Percentiles rank a stretch among this genome's conserved stretches.
These are phyloP conservation scores for Batrachochytrium dendrobatidis DNA, from an alignment of 371 early-diverging fungal species.

Conservation along the genomic window DNA sequence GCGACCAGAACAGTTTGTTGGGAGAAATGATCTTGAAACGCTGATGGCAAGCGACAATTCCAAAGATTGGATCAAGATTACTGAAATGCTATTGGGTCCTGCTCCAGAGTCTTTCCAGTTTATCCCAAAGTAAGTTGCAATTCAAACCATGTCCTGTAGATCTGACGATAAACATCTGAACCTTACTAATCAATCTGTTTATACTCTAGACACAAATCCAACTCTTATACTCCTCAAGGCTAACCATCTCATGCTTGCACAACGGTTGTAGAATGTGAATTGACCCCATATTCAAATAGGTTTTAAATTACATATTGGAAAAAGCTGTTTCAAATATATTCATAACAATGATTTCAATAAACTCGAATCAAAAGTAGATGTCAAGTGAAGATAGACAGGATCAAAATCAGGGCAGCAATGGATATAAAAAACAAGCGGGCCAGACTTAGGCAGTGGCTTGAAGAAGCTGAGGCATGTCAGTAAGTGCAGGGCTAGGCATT, in stretches of 20 bases:
- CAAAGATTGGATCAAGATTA: constrained; percentile 85
- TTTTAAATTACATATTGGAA: no score
- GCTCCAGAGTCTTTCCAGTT: constrained; percentile 81
- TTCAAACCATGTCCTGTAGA: background rate
- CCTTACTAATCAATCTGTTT: background rate
- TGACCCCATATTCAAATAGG: no score
- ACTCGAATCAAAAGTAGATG: no score
- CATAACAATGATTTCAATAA: no score
- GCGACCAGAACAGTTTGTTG: constrained; percentile 77
- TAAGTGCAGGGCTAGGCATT: background rate
- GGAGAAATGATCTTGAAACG: constrained; percentile 90
- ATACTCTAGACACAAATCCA: constrained; percentile 73
- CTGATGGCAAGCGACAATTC: constrained; percentile 78
- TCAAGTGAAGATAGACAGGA: no score
- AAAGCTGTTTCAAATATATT: no score
- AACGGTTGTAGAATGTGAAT: background rate
- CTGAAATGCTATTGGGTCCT: constrained; percentile 58
- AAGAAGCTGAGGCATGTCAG: no score
- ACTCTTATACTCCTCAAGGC: constrained; percentile 52
- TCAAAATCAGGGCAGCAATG: no score
- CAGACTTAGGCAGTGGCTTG: no score
- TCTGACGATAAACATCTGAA: background rate
- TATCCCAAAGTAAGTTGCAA: constrained; percentile 53
- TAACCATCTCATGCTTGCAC: no score
- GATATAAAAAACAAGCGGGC: no score